phyloP scores from a whole-genome alignment of 306 rosid species.

The Sesbania bispinosa region DNA sequence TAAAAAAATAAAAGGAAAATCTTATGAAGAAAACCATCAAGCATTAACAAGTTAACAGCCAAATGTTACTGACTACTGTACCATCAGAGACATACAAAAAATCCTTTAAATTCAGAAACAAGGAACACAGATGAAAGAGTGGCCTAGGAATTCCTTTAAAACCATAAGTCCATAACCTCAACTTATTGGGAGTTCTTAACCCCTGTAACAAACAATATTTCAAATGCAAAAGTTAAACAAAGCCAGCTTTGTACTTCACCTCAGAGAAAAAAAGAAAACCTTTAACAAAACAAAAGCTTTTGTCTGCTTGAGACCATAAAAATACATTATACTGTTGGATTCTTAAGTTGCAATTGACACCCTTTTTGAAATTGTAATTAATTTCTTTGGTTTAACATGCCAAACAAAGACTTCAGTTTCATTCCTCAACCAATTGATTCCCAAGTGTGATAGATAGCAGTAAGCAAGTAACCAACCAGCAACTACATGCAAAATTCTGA shows the following conservation, averaged over 20 bases:
- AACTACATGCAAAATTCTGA: background rate
- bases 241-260: background rate
- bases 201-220: background rate
- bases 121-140: background rate
- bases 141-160: background rate
- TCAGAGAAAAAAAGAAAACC: background rate
- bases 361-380: background rate
- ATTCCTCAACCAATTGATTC: background rate
- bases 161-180: background rate
- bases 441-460: background rate
- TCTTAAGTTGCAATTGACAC: background rate
- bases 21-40: background rate
- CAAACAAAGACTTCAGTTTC: background rate
- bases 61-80: background rate
- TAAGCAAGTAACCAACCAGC: background rate
- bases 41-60: background rate
- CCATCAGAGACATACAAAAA: background rate
- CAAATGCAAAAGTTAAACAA: constrained; percentile 1
- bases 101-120: background rate
- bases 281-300: background rate
- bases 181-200: background rate
- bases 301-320: background rate
- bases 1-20: background rate
- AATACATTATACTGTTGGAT: background rate
- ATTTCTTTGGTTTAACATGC: constrained; percentile 4